Evolutionary conservation across 768 basidiomycete genomes (phyloP), one percentile per base, ranked within the genome.

Genomic region (Pleurotus giganteus): DNA sequence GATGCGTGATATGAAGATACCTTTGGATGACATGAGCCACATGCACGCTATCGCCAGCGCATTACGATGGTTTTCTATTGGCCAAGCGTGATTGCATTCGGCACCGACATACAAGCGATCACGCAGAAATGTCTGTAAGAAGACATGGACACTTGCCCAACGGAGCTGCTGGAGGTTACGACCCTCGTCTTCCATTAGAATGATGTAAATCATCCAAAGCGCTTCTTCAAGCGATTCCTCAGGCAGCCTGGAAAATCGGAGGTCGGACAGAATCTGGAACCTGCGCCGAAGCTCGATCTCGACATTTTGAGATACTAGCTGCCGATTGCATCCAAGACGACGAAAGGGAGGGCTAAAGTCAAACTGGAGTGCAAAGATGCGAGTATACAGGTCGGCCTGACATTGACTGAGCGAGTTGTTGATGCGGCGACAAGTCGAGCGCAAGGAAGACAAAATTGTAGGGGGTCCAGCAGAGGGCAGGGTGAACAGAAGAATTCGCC

Each of bases 121-220:
- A 19, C 71, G 71, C 23, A 84, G 56, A 58, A 73, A 80, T 0
- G 42, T 49, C 32, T 68, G 68, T 13, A 82, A 66, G 54, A 82
- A 77, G 0, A 54, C 31, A 2, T 73, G 71, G 9, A 81, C 62
- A 36, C 69, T 71, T 4, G 79, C 78, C 62, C 73, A 71, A 45
- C 71, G 61, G 12, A 83, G 69, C 56, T 79, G 81, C 47, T 70
- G 69, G 34, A 72, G 60, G 61, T 83, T 84, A 57, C 71, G 75
- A 51, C 75, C 78, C 24, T 82, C 76, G 57, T 85, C 83, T 28
- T 83, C 74, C 17, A 55, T 21, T 37, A 84, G 67, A 81, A 87
- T 84, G 31, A 79, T 63, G 61, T 80, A 84, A 49, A 80, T 74
- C 0, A 74, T 74, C 70, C 80, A 80, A 27, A 87, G 64, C 9